phyloP scores from a whole-genome alignment of 345 rosid genomes.

The Eucalyptus viminalis region DNA sequence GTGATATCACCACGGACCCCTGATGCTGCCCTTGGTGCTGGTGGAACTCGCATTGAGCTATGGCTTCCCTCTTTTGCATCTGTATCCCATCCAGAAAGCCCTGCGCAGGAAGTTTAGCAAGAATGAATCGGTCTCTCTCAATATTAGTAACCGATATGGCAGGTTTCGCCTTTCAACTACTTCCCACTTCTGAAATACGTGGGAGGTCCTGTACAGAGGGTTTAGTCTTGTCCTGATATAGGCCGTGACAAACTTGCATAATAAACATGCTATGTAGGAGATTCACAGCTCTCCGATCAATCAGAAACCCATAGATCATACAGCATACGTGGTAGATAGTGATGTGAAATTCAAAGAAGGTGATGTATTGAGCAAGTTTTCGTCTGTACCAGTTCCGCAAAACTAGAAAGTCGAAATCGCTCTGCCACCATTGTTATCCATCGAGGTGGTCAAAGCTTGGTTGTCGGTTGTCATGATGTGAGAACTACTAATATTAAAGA shows the following conservation, averaged over 20 bases:
- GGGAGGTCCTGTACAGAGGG: background rate
- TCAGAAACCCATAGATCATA: background rate
- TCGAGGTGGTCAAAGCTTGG: background rate
- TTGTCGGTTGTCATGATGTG: background rate
- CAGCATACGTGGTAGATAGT: background rate
- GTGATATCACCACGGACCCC: conserved; percentile 65
- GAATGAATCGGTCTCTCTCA: background rate
- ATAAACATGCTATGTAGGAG: background rate
- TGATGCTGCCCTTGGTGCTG: conserved; percentile 61
- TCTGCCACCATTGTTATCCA: background rate
- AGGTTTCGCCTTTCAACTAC: background rate
- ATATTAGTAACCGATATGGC: background rate
- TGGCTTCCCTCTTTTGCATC: conserved; percentile 63
- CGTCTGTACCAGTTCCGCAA: background rate
- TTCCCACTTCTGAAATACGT: background rate
- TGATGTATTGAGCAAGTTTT: background rate
- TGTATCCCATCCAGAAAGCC: background rate
- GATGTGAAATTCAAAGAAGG: background rate
- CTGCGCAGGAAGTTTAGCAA: background rate
- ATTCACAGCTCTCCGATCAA: background rate
- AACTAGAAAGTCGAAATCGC: background rate
- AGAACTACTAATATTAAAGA: background rate
- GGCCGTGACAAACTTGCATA: background rate
- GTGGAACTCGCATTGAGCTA: conserved; percentile 79
- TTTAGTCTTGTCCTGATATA: background rate